phyloP scores from a whole-genome alignment of 345 rosid species.

The Clarkia xantiana region DNA sequence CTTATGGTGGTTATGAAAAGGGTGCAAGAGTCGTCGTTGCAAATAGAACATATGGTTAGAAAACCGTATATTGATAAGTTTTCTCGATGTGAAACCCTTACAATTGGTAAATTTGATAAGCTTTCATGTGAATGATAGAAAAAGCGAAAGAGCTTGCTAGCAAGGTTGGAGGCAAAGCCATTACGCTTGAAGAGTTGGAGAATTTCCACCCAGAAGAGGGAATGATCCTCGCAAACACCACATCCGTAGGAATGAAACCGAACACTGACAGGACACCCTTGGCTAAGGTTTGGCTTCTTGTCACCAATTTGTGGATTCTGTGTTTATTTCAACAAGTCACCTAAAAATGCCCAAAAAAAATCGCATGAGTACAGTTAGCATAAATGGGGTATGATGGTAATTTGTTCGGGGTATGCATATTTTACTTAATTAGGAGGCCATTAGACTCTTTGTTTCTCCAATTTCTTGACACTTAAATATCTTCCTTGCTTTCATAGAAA shows the following conservation, averaged over 20 bases:
- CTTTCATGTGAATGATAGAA: slow-evolving; percentile 15
- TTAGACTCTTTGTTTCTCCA: background rate
- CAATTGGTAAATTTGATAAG: background rate
- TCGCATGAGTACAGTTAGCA: no score
- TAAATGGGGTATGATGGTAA: no score
- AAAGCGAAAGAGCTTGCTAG: slow-evolving; percentile 40
- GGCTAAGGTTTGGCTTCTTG: slow-evolving; percentile 26
- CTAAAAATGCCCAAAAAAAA: background rate
- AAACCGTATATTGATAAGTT: background rate
- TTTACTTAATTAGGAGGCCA: no score
- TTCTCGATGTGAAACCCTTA: background rate
- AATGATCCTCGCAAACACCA: slow-evolving; percentile 51
- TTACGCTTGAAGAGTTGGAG: slow-evolving; percentile 30
- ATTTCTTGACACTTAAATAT: background rate
- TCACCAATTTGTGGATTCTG: background rate
- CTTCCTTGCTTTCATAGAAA: slow-evolving; percentile 20
- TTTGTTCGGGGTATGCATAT: no score
- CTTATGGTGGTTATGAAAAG: slow-evolving; percentile 44
- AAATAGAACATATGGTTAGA: slow-evolving; percentile 38
- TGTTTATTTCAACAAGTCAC: background rate
- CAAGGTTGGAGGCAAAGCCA: slow-evolving; percentile 40
- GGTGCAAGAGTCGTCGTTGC: slow-evolving; percentile 54
- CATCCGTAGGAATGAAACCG: slow-evolving; percentile 54
- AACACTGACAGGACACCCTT: slow-evolving; percentile 29
- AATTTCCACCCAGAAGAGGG: slow-evolving; percentile 49